Evolutionary conservation across 371 early-diverging fungal genomes (phyloP).

Genomic region (Batrachochytrium dendrobatidis): DNA sequence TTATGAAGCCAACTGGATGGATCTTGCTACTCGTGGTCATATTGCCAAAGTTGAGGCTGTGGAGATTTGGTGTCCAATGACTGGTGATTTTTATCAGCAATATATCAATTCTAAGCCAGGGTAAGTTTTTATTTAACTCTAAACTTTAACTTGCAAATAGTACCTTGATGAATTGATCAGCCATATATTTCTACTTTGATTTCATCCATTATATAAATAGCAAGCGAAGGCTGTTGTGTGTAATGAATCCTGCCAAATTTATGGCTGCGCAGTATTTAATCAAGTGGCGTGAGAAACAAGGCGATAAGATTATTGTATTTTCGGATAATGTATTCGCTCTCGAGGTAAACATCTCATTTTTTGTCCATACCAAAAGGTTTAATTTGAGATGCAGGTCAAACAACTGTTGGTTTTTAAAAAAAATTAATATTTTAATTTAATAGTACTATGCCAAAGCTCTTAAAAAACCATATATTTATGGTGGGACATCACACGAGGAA

Average conservation of each 20-base stretch:
- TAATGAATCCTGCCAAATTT: slow-evolving; percentile 98
- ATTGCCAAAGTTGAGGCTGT: slow-evolving; percentile 96
- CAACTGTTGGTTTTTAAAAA: background rate
- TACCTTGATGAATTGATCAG: background rate
- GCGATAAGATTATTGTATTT: slow-evolving; percentile 99
- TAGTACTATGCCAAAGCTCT: slow-evolving; percentile 87
- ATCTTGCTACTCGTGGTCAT: slow-evolving; percentile 93
- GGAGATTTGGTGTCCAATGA: slow-evolving; percentile 99
- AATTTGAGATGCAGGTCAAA: background rate
- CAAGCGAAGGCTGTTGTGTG: slow-evolving; percentile 82
- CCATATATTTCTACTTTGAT: slow-evolving; percentile 21
- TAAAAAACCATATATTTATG: slow-evolving; percentile 93
- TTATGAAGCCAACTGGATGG: slow-evolving; percentile 99
- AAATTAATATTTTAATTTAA: too few relatives aligned
- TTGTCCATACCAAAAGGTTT: background rate
- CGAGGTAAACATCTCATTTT: slow-evolving; percentile 43
- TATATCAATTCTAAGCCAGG: slow-evolving; percentile 58
- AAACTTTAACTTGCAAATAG: background rate
- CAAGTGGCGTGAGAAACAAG: slow-evolving; percentile 87
- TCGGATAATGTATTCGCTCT: slow-evolving; percentile 98
- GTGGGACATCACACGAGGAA: slow-evolving; percentile 93
- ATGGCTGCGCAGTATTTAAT: slow-evolving; percentile 98
- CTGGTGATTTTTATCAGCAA: slow-evolving; percentile 94
- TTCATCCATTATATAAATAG: slow-evolving; percentile 17
- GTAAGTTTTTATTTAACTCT: slow-evolving; percentile 7